phyloP scores from a whole-genome alignment of 306 rosid genomes.

The Abrus precatorius region DNA sequence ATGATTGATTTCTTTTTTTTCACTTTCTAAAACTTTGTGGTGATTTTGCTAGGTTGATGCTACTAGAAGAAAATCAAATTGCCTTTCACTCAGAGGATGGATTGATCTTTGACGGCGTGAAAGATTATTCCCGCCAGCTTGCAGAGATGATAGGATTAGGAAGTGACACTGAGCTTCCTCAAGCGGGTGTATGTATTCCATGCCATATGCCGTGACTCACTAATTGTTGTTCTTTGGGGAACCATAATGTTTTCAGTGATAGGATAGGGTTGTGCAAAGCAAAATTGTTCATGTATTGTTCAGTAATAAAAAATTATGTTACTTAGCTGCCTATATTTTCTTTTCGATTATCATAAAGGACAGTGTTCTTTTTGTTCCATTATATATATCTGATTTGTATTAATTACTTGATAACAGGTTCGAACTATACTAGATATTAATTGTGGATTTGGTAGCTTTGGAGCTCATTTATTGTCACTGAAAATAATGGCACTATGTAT shows the following conservation, averaged over 20 bases:
- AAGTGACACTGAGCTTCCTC: constrained; percentile 79
- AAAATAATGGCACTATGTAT: constrained; percentile 90
- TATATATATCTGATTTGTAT: constrained; percentile 39
- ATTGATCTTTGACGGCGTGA: constrained; percentile 80
- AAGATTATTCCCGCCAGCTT: constrained; percentile 92
- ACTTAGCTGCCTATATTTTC: constrained; percentile 23
- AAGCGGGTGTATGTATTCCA: constrained; percentile 84
- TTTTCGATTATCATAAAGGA: constrained; percentile 15
- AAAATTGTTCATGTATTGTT: neutral
- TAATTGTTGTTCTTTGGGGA: constrained; percentile 31
- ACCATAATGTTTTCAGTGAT: constrained; percentile 29
- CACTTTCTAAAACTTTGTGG: constrained; percentile 11
- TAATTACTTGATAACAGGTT: constrained; percentile 65
- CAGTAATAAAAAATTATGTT: constrained; percentile 32
- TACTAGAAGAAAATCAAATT: constrained; percentile 97
- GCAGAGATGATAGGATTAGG: constrained; percentile 96
- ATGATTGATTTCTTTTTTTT: neutral
- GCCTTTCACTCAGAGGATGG: constrained; percentile 98
- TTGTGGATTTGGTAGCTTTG: constrained; percentile 99
- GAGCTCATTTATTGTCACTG: constrained; percentile 89
- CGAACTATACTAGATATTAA: constrained; percentile 83
- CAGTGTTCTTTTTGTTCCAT: constrained; percentile 21
- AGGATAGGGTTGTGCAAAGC: constrained; percentile 14
- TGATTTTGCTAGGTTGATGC: constrained; percentile 75
- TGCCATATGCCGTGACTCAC: constrained; percentile 20